Evolutionary conservation across 495 filamentous ascomycete species (phyloP), one percentile per base, ranked within the genome.

Genomic region (Aspergillus saccharolyticus): DNA sequence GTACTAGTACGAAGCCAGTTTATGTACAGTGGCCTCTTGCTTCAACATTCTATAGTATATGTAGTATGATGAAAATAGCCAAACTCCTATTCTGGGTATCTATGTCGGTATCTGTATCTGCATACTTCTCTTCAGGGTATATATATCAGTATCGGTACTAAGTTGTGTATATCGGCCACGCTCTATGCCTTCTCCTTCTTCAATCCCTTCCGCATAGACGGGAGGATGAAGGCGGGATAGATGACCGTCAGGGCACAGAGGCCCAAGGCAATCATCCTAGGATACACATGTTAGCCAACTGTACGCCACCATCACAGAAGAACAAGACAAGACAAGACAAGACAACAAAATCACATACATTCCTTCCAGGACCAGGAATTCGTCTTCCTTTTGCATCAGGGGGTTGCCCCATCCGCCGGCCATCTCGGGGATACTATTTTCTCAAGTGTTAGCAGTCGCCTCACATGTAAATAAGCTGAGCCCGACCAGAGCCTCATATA

Each of bases 341-440:
- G n/a, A n/a, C n/a, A n/a, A n/a, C n/a, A n/a, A n/a, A 4, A 75
- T 77, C 68, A 9, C 25, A 28, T 58, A 79, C 78, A 77, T 74
- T 63, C 78, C 71, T 65, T 89, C 85, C 42, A 89, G 70, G 14
- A 81, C 77, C 18, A 86, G 76, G 62, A 89, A 88, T 17, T 80
- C 78, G 20, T 74, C 62, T 69, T 89, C 81, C 57, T 85, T 80
- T 60, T 82, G 83, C 85, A 88, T 89, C 59, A 87, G 76, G 0
- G 74, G 63, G 64, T 82, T 85, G 5, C 83, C 82, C 85, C 85
- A 89, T 12, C 86, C 86, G 10, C 83, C 84, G 5, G 80, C 78
- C 82, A 88, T 85, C 67, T 67, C 65, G 17, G 65, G 65, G 19
- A 67, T 62, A 61, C 65, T 67, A 17, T 15, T 49, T 6, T 21